These are phyloP conservation scores for Penicillium silybi DNA, from an alignment of 495 filamentous ascomycete genomes.

Conservation along the genomic window DNA sequence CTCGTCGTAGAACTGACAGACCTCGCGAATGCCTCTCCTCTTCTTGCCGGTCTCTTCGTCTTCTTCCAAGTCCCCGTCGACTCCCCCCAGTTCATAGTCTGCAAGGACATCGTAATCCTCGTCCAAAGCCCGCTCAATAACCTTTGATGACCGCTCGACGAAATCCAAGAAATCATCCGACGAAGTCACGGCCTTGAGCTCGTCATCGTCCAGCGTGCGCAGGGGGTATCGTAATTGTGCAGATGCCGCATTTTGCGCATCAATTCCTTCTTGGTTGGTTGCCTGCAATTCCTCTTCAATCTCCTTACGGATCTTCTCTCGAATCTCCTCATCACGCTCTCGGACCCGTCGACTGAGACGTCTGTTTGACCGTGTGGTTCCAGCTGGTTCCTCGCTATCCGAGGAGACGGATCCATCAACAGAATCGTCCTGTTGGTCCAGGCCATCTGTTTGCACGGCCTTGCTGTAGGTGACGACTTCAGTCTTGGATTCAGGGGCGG, in stretches of 20 bases:
- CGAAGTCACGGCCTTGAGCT: conserved; percentile 84
- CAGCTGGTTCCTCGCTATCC: conserved; percentile 60
- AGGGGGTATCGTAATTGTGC: conserved; percentile 65
- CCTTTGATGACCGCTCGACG: conserved; percentile 90
- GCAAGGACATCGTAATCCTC: conserved; percentile 92
- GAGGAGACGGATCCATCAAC: conserved; percentile 59
- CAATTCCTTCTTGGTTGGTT: conserved; percentile 52
- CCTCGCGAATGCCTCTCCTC: conserved; percentile 75
- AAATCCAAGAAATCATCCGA: conserved; percentile 94
- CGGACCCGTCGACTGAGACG: conserved; percentile 69
- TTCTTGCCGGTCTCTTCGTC: conserved; percentile 81
- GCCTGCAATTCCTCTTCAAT: conserved; percentile 88
- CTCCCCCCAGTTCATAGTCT: conserved; percentile 79
- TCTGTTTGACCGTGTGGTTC: conserved; percentile 48
- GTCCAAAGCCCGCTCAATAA: conserved; percentile 93
- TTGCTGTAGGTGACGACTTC: conserved; percentile 94
- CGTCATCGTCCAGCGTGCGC: conserved; percentile 77
- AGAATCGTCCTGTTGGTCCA: conserved; percentile 25
- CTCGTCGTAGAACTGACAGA: conserved; percentile 91
- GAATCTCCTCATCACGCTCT: conserved; percentile 82
- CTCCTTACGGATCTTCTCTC: conserved; percentile 77
- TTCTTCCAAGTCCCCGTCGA: conserved; percentile 67
- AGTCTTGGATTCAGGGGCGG: conserved; percentile 65
- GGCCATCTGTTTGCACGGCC: conserved; percentile 75
- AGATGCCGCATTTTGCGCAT: conserved; percentile 44